Base-by-base conservation (phyloP, 352 stramenopile genomes). In the Pythium apleroticum region DNA sequence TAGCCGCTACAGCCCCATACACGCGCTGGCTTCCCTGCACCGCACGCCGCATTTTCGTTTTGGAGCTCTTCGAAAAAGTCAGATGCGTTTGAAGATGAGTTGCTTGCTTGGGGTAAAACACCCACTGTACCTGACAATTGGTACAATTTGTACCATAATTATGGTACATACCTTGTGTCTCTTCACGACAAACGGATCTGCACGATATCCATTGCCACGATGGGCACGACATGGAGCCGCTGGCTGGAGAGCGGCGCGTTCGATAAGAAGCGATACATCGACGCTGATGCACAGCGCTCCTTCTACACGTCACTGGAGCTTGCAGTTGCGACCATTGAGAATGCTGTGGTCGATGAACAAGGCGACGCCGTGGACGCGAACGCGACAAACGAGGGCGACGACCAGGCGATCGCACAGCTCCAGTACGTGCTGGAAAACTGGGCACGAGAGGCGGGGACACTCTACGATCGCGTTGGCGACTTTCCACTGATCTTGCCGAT, bases 351-450 rank as follows among this genome's bases (percentile, higher is more conserved):
- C 4, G 57, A 71, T 4, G 57, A 59, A 30, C 25, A 45, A 17
- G 63, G 8, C 14, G 28, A 14, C 0, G 24, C 27, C 19, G 20
- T 60, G n/a, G 59, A 55, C 22, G 60, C 54, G 0, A 52, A 68
- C 25, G 43, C 53, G 9, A 57, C 54, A 1, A 14, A 19, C 22
- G 19, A 64, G 4, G 33, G 27, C 2, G 55, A 65, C 25, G 66
- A 73, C n/a, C 60, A 65, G 4, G 63, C 60, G n/a, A 33, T 57
- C 7, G 61, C 74, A 6, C 63, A 85, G 39, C 64, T 76, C 27
- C 62, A 80, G 37, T 68, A 85, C 28, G 59, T 83, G 35, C 65
- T 88, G 3, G 71, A 83, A 55, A 78, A 86, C 59, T 88, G 79
- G 79, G 41, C 71, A 22, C 68, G 77, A 24, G 79, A 88, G 22